A percentile compares a stretch with the other conserved stretches of the same genome.
Conservation (phyloP, 805 yeast genomes). For the Candida wancherniae region DNA sequence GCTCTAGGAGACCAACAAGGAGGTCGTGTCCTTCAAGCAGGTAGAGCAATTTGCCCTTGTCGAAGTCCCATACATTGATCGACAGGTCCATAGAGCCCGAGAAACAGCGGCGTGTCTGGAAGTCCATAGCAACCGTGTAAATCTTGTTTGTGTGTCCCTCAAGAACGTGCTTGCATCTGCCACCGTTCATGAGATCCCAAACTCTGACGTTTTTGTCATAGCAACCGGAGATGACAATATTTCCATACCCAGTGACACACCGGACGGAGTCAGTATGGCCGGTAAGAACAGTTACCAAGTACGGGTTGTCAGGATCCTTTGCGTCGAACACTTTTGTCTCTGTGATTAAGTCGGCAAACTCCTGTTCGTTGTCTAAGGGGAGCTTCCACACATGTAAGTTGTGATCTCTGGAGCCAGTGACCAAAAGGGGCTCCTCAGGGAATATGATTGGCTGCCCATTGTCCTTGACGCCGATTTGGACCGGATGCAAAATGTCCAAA, state of each 20-base stretch:
- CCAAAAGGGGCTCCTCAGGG: conserved; percentile 64
- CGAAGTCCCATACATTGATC: conserved; percentile 85
- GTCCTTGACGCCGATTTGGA: conserved; percentile 56
- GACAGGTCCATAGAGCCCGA: conserved; percentile 90
- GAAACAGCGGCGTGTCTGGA: conserved; percentile 69
- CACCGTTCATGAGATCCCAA: conserved; percentile 75
- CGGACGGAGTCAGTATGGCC: conserved; percentile 74
- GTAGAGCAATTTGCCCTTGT: conserved; percentile 62
- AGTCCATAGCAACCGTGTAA: conserved; percentile 82
- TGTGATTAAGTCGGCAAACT: conserved; percentile 28
- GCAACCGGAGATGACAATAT: conserved; percentile 80
- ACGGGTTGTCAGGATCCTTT: conserved; percentile 27
- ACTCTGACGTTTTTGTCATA: conserved; percentile 88
- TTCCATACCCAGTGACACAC: conserved; percentile 81
- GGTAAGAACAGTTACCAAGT: conserved; percentile 26
- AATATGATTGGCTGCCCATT: conserved; percentile 51
- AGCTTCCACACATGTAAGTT: conserved; percentile 46
- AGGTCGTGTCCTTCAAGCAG: conserved; percentile 85
- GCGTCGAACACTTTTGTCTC: conserved; percentile 33
- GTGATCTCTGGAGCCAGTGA: conserved; percentile 44
- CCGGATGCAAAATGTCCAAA: conserved; percentile 73
- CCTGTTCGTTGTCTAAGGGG: conserved; percentile 47
- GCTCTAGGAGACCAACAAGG: conserved; percentile 79
- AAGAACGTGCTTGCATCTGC: conserved; percentile 66
- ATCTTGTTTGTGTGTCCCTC: conserved; percentile 85